A percentile compares a stretch with the other conserved stretches of the same genome.
Evolutionary conservation across 208 protist genomes (phyloP).

Genomic region (Phytomonas serpens): DNA sequence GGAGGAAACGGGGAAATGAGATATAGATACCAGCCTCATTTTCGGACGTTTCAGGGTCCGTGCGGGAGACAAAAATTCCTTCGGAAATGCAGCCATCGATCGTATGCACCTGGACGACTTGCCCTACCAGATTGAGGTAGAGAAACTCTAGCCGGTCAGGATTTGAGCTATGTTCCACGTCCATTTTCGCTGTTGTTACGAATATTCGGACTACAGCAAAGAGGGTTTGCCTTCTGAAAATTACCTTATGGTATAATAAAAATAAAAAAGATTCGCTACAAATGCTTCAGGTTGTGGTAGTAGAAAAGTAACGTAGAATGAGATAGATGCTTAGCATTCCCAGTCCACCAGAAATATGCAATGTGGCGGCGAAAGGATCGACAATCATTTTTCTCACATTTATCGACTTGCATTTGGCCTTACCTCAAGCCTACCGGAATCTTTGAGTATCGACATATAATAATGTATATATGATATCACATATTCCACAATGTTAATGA

Average conservation of each 20-base stretch:
- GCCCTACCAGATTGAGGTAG: constrained; percentile 84
- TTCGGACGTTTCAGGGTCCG: constrained; percentile 48
- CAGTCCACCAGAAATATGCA: neutral
- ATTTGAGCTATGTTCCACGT: constrained; percentile 53
- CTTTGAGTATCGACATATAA: neutral
- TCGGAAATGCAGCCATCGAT: constrained; percentile 66
- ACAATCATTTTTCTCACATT: neutral
- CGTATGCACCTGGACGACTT: constrained; percentile 68
- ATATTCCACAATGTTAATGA: neutral
- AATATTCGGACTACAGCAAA: neutral
- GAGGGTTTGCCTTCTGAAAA: neutral
- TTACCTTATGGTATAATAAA: constrained; percentile 1
- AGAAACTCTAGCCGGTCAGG: constrained; percentile 78
- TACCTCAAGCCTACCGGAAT: neutral
- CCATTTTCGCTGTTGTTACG: constrained; percentile 12
- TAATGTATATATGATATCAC: neutral
- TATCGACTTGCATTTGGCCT: neutral
- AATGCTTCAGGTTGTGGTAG: neutral
- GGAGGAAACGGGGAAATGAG: constrained; percentile 42
- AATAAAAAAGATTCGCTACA: neutral
- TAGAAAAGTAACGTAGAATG: constrained; percentile 1
- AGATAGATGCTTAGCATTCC: neutral
- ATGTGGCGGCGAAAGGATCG: neutral
- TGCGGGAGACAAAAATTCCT: constrained; percentile 79
- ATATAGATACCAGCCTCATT: constrained; percentile 56